These are phyloP conservation scores for Mycena epipterygia DNA, from an alignment of 768 basidiomycete species.

Conservation along the genomic window DNA sequence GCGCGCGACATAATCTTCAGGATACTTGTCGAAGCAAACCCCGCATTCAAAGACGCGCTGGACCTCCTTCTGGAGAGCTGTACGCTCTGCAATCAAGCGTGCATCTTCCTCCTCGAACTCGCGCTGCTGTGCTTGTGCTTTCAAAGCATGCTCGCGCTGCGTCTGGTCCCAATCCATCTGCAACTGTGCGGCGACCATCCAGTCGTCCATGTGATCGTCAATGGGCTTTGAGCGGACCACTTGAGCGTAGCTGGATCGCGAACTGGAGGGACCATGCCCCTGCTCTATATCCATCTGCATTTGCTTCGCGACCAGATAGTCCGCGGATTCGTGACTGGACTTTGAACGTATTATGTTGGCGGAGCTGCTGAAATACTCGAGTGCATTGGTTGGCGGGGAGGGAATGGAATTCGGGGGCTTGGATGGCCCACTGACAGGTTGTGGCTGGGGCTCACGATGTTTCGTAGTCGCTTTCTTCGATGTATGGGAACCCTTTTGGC, in stretches of 20 bases:
- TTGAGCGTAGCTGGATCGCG: slow-evolving; percentile 9
- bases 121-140: slow-evolving; percentile 50
- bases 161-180: slow-evolving; percentile 34
- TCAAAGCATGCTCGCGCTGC: slow-evolving; percentile 32
- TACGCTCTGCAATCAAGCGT: slow-evolving; percentile 51
- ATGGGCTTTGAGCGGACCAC: neutral
- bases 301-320: slow-evolving; percentile 23
- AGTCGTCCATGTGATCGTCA: slow-evolving; percentile 34
- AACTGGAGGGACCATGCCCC: neutral
- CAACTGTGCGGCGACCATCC: slow-evolving; percentile 32
- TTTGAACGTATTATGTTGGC: slow-evolving; percentile 26
- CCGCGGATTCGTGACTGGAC: slow-evolving; percentile 8
- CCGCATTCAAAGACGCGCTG: slow-evolving; percentile 63
- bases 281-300: slow-evolving; percentile 22
- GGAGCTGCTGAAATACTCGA: slow-evolving; percentile 35
- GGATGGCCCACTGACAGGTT: slow-evolving; percentile 14
- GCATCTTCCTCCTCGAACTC: slow-evolving; percentile 58
- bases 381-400: slow-evolving; percentile 18
- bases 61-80: slow-evolving; percentile 42
- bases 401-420: neutral
- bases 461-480: neutral
- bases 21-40: slow-evolving; percentile 67
- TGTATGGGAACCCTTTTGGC: neutral
- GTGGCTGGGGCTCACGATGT: neutral
- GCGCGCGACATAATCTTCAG: slow-evolving; percentile 57